Evolutionary conservation across 805 yeast species (phyloP).

Genomic region (Cyberlindnera sargentensis): DNA sequence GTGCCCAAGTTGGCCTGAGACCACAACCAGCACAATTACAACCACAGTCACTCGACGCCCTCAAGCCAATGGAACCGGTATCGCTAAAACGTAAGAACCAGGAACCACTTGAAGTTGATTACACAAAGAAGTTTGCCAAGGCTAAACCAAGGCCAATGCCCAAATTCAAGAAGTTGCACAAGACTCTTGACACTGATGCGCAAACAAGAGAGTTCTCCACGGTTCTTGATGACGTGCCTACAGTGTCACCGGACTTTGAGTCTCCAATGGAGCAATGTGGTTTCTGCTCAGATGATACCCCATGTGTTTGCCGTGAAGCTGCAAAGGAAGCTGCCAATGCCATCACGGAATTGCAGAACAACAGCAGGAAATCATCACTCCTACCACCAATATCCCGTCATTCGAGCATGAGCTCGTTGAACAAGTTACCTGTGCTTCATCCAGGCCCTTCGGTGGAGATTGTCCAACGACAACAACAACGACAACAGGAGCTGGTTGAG

Average conservation of each 20-base stretch:
- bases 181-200: constrained; percentile 2
- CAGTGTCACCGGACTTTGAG: constrained; percentile 31
- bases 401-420: constrained; percentile 24
- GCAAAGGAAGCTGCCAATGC: constrained; percentile 36
- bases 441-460: constrained; percentile 59
- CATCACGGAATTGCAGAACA: constrained; percentile 21
- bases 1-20: constrained; percentile 37
- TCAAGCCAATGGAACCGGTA: constrained; percentile 63
- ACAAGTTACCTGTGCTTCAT: constrained; percentile 50
- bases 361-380: constrained; percentile 5
- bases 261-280: constrained; percentile 77
- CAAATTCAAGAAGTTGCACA: constrained; percentile 14
- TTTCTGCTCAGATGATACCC: constrained; percentile 85
- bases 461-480: constrained; percentile 16
- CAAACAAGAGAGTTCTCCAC: constrained; percentile 15
- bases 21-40: constrained; percentile 17
- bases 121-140: constrained; percentile 42
- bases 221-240: constrained; percentile 13
- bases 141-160: constrained; percentile 24
- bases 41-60: constrained; percentile 14
- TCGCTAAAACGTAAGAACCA: constrained; percentile 38
- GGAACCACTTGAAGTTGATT: constrained; percentile 41
- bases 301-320: constrained; percentile 86
- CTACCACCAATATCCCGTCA: constrained; percentile 35
- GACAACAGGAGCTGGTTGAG: background rate